Conservation (phyloP, 192 early-diverging fungal genomes). For the Cetraspora pellucida region DNA sequence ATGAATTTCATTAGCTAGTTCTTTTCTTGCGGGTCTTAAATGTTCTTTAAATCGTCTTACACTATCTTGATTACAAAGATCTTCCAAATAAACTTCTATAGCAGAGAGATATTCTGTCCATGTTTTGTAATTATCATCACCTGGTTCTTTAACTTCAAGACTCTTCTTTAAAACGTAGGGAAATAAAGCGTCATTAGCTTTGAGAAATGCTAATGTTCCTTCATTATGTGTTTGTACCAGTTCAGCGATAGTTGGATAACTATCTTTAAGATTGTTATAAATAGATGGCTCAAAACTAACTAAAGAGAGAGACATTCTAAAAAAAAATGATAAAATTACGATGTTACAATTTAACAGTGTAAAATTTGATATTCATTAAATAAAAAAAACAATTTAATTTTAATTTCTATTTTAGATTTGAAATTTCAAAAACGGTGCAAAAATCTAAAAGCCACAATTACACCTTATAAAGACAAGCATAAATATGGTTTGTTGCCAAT, state of each 20-base stretch:
- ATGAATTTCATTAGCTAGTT: background rate
- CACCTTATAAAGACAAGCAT: too few relatives aligned
- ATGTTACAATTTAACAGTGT: too few relatives aligned
- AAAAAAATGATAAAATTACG: too few relatives aligned
- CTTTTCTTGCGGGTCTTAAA: background rate
- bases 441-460: too few relatives aligned
- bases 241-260: background rate
- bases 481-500: too few relatives aligned
- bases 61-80: background rate
- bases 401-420: too few relatives aligned
- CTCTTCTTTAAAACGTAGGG: background rate
- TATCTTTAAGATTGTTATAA: too few relatives aligned
- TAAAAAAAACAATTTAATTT: too few relatives aligned
- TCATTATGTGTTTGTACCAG: background rate
- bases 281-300: too few relatives aligned
- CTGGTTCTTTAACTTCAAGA: background rate
- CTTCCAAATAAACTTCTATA: background rate
- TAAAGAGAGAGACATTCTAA: too few relatives aligned
- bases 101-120: background rate
- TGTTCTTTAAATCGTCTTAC: background rate
- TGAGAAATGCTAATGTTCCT: constrained; percentile 10
- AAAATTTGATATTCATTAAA: too few relatives aligned
- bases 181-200: background rate
- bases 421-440: too few relatives aligned
- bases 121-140: background rate